A percentile compares a stretch with the other conserved stretches of the same genome.
Evolutionary conservation across 2,329 filamentous ascomycete species (phyloP).

Genomic region (Fusarium robinianum): DNA sequence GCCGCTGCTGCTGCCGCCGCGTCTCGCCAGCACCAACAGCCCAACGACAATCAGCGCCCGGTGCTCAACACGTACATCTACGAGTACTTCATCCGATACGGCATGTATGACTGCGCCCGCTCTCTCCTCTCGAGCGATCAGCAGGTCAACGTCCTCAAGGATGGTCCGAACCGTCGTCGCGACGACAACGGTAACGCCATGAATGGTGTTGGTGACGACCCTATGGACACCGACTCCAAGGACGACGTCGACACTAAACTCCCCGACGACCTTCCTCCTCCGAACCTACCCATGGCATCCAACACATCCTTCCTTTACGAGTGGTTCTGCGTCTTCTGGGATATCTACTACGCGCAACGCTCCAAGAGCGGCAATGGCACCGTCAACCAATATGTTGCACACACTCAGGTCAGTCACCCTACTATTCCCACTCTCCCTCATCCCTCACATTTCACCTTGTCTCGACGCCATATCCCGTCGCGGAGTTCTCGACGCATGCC

Average conservation of each 20-base stretch:
- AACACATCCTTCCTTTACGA: conserved; percentile 90
- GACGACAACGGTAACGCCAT: conserved; percentile 68
- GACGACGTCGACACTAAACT: conserved; percentile 75
- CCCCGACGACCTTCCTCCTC: conserved; percentile 78
- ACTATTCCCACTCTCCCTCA: conserved; percentile 34
- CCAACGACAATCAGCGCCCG: conserved; percentile 55
- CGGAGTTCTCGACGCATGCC: too few relatives aligned
- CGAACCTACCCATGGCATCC: conserved; percentile 67
- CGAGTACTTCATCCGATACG: conserved; percentile 86
- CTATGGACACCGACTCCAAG: conserved; percentile 83
- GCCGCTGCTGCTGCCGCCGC: conserved; percentile 40
- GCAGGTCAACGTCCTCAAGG: conserved; percentile 68
- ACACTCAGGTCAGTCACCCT: conserved; percentile 79
- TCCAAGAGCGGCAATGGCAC: conserved; percentile 65
- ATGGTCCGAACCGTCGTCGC: conserved; percentile 69
- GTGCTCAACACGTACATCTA: conserved; percentile 86
- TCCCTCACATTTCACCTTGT: conserved; percentile 12
- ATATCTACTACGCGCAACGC: conserved; percentile 86
- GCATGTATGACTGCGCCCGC: conserved; percentile 82
- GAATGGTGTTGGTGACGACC: conserved; percentile 73
- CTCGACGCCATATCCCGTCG: conserved; percentile 15
- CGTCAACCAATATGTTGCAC: conserved; percentile 76
- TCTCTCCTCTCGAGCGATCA: conserved; percentile 70
- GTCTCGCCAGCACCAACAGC: conserved; percentile 47
- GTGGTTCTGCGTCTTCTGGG: conserved; percentile 98